Conservation (phyloP, 1,284 basidiomycete genomes). For the Malassezia brasiliensis region DNA sequence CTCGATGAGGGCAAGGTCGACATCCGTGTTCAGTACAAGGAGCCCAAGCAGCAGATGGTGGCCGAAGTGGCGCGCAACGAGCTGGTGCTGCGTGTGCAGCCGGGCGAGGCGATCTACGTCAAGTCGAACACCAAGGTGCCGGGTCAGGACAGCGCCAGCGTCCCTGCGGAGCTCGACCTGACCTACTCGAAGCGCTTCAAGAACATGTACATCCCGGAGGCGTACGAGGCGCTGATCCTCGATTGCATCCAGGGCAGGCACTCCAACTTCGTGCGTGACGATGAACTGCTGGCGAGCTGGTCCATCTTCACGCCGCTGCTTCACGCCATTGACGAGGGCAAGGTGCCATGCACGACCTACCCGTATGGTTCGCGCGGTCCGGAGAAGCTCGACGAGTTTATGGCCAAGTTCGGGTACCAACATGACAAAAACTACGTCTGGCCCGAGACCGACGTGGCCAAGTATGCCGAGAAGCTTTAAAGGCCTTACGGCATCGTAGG, state of each 20-base stretch:
- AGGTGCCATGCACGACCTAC: slow-evolving; percentile 41
- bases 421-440: slow-evolving; percentile 15
- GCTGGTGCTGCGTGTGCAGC: slow-evolving; percentile 46
- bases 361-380: slow-evolving; percentile 42
- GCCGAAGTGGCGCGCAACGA: slow-evolving; percentile 36
- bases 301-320: slow-evolving; percentile 47
- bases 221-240: slow-evolving; percentile 48
- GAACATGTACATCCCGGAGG: slow-evolving; percentile 42
- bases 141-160: slow-evolving; percentile 29
- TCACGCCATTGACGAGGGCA: slow-evolving; percentile 42
- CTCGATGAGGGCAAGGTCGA: slow-evolving; percentile 46
- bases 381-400: slow-evolving; percentile 36
- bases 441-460: slow-evolving; percentile 23
- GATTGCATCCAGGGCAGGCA: slow-evolving; percentile 48
- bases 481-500: neutral
- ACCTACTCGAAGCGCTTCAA: slow-evolving; percentile 43
- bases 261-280: slow-evolving; percentile 48
- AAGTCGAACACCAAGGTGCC: slow-evolving; percentile 45
- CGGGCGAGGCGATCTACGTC: slow-evolving; percentile 43
- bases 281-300: slow-evolving; percentile 48
- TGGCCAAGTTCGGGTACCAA: slow-evolving; percentile 27
- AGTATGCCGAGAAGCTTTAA: neutral
- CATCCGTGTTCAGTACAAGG: slow-evolving; percentile 45
- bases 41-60: slow-evolving; percentile 27
- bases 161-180: slow-evolving; percentile 37